These are phyloP conservation scores for Bryopsis sp. DNA, from an alignment of 139 green algal species.

Conservation along the genomic window DNA sequence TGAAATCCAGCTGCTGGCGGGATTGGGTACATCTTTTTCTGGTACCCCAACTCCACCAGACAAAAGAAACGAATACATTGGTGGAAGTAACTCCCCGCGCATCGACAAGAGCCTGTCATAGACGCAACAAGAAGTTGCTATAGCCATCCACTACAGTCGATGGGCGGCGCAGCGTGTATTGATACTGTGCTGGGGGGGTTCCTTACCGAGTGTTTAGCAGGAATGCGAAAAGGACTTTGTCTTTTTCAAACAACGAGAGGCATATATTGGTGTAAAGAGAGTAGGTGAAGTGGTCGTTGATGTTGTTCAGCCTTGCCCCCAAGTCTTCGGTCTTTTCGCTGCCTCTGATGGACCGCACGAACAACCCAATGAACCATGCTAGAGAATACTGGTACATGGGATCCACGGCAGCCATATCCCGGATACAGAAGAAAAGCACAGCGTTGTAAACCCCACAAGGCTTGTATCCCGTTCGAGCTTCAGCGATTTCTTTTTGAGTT, in stretches of 20 bases:
- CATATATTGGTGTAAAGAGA: conserved; percentile 18
- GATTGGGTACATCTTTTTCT: conserved; percentile 15
- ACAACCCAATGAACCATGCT: conserved; percentile 48
- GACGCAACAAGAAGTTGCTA: too few species aligned
- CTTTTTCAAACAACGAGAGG: conserved; percentile 45
- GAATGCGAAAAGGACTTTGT: conserved; percentile 76
- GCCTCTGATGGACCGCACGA: conserved; percentile 28
- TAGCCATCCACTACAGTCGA: too few species aligned
- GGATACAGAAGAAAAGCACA: conserved; percentile 60
- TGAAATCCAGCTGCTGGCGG: conserved; percentile 28
- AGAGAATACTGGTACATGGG: conserved; percentile 51
- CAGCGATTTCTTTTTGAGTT: conserved; percentile 45
- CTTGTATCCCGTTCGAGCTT: conserved; percentile 41
- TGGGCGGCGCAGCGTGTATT: too few species aligned
- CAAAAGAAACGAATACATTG: neutral
- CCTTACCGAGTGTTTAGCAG: conserved; percentile 70
- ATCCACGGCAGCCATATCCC: conserved; percentile 42
- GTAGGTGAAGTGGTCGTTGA: conserved; percentile 24
- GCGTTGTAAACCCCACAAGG: conserved; percentile 44
- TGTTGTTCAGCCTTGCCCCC: conserved; percentile 8
- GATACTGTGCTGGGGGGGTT: conserved; percentile 31
- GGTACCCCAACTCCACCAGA: conserved; percentile 27
- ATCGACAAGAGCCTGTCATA: neutral
- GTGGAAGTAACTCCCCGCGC: neutral
- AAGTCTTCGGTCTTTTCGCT: conserved; percentile 21